Conservation (phyloP, 192 early-diverging fungal genomes). For the Podila verticillata region DNA sequence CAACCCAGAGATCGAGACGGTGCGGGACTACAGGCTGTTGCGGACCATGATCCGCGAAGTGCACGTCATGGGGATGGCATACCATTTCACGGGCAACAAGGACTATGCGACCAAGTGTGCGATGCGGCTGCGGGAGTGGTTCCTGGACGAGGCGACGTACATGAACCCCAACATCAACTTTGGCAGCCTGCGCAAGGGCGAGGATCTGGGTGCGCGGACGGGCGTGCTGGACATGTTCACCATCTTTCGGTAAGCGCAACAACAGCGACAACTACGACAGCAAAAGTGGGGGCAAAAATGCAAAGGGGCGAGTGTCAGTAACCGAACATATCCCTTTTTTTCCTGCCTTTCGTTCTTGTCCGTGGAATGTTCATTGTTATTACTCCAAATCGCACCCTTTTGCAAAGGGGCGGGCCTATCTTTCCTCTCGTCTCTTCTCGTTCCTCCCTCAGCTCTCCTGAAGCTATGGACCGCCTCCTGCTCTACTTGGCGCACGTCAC, state of each 20-base stretch:
- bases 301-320: too few relatives aligned
- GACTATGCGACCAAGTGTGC: slow-evolving; percentile 56
- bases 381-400: too few relatives aligned
- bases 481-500: slow-evolving; percentile 4
- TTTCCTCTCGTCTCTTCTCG: too few relatives aligned
- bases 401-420: too few relatives aligned
- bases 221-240: slow-evolving; percentile 61
- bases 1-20: slow-evolving; percentile 63
- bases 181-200: slow-evolving; percentile 59
- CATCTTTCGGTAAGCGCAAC: slow-evolving; percentile 52
- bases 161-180: slow-evolving; percentile 74
- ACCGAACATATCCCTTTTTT: too few relatives aligned
- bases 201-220: slow-evolving; percentile 40
- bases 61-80: slow-evolving; percentile 62
- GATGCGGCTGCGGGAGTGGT: slow-evolving; percentile 61
- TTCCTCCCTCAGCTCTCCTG: too few relatives aligned
- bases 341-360: too few relatives aligned
- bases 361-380: too few relatives aligned
- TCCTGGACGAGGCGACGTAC: slow-evolving; percentile 59
- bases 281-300: too few relatives aligned
- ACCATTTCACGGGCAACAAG: slow-evolving; percentile 60
- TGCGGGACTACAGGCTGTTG: slow-evolving; percentile 54
- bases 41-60: slow-evolving; percentile 55
- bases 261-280: too few relatives aligned
- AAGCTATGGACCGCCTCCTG: too few relatives aligned